phyloP scores from a whole-genome alignment of 148 eudicot genomes.

The Vaccinium macrocarpon region DNA sequence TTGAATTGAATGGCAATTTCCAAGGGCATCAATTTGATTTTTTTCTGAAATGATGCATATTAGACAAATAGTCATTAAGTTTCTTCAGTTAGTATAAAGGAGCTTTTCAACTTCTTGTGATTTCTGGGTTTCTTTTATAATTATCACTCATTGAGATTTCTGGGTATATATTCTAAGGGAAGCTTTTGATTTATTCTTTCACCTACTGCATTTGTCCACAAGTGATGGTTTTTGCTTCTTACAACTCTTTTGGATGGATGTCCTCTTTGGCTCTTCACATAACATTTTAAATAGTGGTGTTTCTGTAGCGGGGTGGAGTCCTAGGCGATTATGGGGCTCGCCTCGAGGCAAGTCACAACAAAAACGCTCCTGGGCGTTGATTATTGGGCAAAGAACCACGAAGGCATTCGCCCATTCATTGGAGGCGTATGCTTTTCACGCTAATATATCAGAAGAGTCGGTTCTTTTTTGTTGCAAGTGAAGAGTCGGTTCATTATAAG shows the following conservation, averaged over 20 bases:
- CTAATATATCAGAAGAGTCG: no score
- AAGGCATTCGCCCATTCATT: no score
- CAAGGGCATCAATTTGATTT: background rate
- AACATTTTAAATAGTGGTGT: background rate
- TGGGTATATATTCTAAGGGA: background rate
- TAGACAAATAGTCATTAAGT: background rate
- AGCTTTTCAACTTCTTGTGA: background rate
- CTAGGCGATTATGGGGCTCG: background rate
- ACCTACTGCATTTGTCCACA: background rate
- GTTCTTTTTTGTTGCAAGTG: no score
- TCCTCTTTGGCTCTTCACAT: background rate
- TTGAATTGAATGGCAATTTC: background rate
- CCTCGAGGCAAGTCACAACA: no score
- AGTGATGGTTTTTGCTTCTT: background rate
- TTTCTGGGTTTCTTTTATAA: constrained; percentile 2
- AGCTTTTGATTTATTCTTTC: background rate
- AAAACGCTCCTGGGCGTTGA: no score
- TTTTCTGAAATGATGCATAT: background rate
- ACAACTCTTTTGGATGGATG: background rate
- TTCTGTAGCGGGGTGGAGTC: background rate
- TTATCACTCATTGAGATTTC: background rate
- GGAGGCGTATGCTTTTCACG: no score
- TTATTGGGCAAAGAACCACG: no score
- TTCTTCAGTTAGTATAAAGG: background rate
- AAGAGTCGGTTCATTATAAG: no score